phyloP scores from a whole-genome alignment of 257 asterid species.

The Capsicum baccatum region DNA sequence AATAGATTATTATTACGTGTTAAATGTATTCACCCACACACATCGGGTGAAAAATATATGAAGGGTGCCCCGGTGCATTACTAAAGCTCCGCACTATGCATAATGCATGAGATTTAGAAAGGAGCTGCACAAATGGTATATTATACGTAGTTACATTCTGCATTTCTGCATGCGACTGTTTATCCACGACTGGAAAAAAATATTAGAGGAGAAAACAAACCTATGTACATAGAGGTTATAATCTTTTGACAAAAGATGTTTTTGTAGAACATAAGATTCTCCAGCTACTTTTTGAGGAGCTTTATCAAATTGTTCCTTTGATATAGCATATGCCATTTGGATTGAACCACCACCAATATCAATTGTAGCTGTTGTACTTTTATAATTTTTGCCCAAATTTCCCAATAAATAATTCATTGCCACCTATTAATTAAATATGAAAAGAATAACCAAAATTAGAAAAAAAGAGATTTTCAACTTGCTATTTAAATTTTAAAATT shows the following conservation, averaged over 20 bases:
- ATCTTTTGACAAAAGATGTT: slow-evolving; percentile 60
- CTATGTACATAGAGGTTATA: slow-evolving; percentile 78
- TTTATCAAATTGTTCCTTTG: slow-evolving; percentile 66
- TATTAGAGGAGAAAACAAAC: slow-evolving; percentile 34
- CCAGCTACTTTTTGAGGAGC: slow-evolving; percentile 57
- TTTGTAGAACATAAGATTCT: slow-evolving; percentile 70
- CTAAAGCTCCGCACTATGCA: too few relatives aligned
- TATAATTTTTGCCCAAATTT: slow-evolving; percentile 62
- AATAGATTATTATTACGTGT: too few relatives aligned
- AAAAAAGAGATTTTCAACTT: too few relatives aligned
- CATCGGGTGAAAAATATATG: too few relatives aligned
- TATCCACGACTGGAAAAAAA: not conserved
- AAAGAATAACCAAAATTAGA: not conserved
- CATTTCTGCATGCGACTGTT: too few relatives aligned
- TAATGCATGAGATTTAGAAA: too few relatives aligned
- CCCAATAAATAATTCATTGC: slow-evolving; percentile 78
- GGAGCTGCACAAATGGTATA: too few relatives aligned
- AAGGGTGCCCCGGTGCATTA: too few relatives aligned
- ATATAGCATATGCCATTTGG: slow-evolving; percentile 82
- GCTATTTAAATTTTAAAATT: too few relatives aligned
- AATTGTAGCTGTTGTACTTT: slow-evolving; percentile 70
- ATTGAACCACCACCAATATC: slow-evolving; percentile 95
- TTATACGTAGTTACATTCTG: too few relatives aligned
- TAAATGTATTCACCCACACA: not conserved
- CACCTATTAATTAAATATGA: slow-evolving; percentile 42